Evolutionary conservation across 164 flowering plant species (phyloP).

Genomic region (Dillenia suffruticosa): DNA sequence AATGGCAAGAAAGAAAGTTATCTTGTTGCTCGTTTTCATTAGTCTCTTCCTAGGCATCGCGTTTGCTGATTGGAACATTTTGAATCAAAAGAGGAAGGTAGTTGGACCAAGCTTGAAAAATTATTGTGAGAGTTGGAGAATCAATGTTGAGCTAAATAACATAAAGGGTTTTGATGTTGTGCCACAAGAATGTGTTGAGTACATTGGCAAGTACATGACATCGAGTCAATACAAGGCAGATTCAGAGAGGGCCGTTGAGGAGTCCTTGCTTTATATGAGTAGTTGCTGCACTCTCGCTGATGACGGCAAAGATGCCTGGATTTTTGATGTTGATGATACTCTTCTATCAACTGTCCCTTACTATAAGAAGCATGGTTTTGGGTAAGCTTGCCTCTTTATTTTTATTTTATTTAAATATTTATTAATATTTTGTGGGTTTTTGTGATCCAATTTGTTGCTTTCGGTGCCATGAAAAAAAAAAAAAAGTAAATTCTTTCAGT

Average conservation of each 20-base stretch:
- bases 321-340: conserved; percentile 70
- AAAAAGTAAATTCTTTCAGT: too few relatives aligned
- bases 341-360: conserved; percentile 65
- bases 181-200: conserved; percentile 60
- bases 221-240: conserved; percentile 67
- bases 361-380: conserved; percentile 53
- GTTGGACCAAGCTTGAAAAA: conserved; percentile 42
- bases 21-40: conserved; percentile 19
- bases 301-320: conserved; percentile 72
- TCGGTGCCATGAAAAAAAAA: too few relatives aligned
- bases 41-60: conserved; percentile 16
- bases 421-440: background rate
- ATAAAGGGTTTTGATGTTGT: conserved; percentile 53
- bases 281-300: conserved; percentile 26
- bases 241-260: conserved; percentile 44
- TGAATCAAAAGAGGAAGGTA: conserved; percentile 23
- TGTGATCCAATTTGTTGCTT: too few relatives aligned
- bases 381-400: conserved; percentile 26
- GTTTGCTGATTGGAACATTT: conserved; percentile 56
- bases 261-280: conserved; percentile 38
- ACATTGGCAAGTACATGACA: conserved; percentile 64
- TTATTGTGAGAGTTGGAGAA: conserved; percentile 81
- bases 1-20: conserved; percentile 21
- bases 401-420: background rate
- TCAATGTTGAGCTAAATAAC: conserved; percentile 79